Percentiles rank a stretch among this genome's conserved stretches.
phyloP scores from a whole-genome alignment of 768 basidiomycete genomes.

The Hericium coralloides region DNA sequence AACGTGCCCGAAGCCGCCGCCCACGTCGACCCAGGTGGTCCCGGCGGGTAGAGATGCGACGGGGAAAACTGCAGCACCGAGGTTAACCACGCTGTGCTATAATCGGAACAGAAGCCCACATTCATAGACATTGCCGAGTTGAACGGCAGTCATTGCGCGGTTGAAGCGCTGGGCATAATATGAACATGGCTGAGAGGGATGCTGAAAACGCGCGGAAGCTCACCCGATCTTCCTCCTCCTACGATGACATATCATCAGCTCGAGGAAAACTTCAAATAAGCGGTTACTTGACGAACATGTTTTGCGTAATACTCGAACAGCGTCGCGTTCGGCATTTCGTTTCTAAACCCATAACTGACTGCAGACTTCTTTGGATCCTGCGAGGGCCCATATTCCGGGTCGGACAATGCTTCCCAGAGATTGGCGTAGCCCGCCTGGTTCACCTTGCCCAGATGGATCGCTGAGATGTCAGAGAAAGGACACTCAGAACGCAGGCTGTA shows the following conservation, averaged over 20 bases:
- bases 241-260: not conserved
- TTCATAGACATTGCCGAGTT: not conserved
- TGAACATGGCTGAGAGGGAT: too few relatives aligned
- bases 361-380: not conserved
- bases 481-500: conserved; percentile 19
- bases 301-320: not conserved
- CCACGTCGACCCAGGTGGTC: conserved; percentile 25
- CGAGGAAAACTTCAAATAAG: not conserved
- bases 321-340: not conserved
- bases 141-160: not conserved
- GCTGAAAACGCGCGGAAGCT: too few relatives aligned
- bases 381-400: conserved; percentile 1
- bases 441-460: not conserved
- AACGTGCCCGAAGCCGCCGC: conserved; percentile 26
- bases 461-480: not conserved
- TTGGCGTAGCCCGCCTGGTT: not conserved
- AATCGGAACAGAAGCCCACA: too few relatives aligned
- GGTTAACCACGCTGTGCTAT: too few relatives aligned
- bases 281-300: not conserved
- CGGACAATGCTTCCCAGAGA: not conserved
- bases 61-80: conserved; percentile 20
- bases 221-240: not conserved
- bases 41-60: conserved; percentile 17
- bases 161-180: not conserved
- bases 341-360: not conserved